These are phyloP conservation scores for Colletotrichum sp. DNA, from an alignment of 2,329 filamentous ascomycete species.

Conservation along the genomic window DNA sequence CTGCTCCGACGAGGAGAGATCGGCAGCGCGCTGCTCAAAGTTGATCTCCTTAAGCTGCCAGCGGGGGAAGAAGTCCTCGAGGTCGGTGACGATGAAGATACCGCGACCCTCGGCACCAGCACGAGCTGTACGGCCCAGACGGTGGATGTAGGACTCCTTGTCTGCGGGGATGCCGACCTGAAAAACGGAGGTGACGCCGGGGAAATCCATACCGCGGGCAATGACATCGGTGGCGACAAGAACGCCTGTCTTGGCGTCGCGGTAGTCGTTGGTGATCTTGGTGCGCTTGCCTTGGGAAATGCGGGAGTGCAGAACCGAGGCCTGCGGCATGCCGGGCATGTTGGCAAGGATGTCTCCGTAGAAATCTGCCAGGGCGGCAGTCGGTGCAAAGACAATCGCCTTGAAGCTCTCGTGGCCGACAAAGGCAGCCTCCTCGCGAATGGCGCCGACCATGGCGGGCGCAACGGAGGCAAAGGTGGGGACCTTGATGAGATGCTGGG, in stretches of 20 bases:
- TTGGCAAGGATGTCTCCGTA: conserved; percentile 50
- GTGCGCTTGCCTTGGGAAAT: conserved; percentile 56
- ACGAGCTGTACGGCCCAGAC: conserved; percentile 70
- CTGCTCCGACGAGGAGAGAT: conserved; percentile 46
- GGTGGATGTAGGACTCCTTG: conserved; percentile 71
- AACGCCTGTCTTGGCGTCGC: conserved; percentile 55
- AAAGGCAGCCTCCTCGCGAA: conserved; percentile 47
- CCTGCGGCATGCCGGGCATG: conserved; percentile 44
- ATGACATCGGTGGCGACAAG: conserved; percentile 75
- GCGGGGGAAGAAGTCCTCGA: conserved; percentile 56
- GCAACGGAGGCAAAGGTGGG: conserved; percentile 74
- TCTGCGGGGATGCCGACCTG: conserved; percentile 65
- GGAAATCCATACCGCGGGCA: conserved; percentile 76
- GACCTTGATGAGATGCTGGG: conserved; percentile 72
- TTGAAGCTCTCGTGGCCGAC: conserved; percentile 67
- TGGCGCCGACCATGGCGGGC: conserved; percentile 61
- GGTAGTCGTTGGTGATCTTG: conserved; percentile 67
- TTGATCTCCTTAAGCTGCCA: conserved; percentile 59
- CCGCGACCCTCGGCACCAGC: conserved; percentile 69
- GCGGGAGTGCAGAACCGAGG: conserved; percentile 55
- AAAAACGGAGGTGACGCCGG: conserved; percentile 70
- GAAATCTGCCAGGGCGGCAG: conserved; percentile 56
- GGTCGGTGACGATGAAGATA: conserved; percentile 60
- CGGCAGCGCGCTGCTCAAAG: conserved; percentile 50
- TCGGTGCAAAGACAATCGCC: conserved; percentile 81